Evolutionary conservation across 2,329 filamentous ascomycete species (phyloP).

Genomic region (Claviceps humidiphila): DNA sequence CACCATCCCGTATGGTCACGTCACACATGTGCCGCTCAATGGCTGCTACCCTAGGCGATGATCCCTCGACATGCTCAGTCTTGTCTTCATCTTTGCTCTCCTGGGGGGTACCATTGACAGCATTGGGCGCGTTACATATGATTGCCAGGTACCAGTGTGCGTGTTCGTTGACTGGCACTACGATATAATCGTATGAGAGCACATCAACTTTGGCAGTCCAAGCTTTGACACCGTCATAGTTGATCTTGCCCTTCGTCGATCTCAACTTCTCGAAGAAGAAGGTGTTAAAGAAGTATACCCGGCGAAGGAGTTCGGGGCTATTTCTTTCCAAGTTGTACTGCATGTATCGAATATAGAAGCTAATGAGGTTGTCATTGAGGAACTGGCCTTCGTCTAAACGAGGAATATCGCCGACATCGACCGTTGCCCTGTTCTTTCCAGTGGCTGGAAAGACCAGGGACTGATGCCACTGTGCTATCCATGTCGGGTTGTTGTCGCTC

Average conservation of each 20-base stretch:
- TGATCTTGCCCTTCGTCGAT: conserved; percentile 49
- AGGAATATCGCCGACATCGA: conserved; percentile 59
- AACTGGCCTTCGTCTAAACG: conserved; percentile 75
- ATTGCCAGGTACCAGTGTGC: conserved; percentile 91
- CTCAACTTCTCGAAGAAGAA: conserved; percentile 79
- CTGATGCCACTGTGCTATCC: conserved; percentile 39
- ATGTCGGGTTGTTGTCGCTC: conserved; percentile 36
- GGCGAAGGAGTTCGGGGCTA: conserved; percentile 41
- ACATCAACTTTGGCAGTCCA: conserved; percentile 85
- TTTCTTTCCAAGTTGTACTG: conserved; percentile 45
- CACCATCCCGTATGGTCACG: conserved; percentile 13
- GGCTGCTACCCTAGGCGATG: conserved; percentile 6
- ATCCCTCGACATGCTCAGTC: not conserved
- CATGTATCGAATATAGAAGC: conserved; percentile 70
- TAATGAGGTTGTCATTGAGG: conserved; percentile 84
- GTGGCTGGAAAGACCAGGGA: conserved; percentile 48
- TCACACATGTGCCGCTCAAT: conserved; percentile 12
- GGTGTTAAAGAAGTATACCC: conserved; percentile 81
- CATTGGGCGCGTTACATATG: conserved; percentile 71
- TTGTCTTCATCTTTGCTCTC: conserved; percentile 7
- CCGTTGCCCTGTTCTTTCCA: conserved; percentile 47
- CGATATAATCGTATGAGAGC: conserved; percentile 73
- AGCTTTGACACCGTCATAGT: conserved; percentile 70
- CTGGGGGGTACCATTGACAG: conserved; percentile 25
- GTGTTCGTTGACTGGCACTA: conserved; percentile 82